Conservation (phyloP, 139 green algal genomes). For the Pseudopediastrum boryanum region DNA sequence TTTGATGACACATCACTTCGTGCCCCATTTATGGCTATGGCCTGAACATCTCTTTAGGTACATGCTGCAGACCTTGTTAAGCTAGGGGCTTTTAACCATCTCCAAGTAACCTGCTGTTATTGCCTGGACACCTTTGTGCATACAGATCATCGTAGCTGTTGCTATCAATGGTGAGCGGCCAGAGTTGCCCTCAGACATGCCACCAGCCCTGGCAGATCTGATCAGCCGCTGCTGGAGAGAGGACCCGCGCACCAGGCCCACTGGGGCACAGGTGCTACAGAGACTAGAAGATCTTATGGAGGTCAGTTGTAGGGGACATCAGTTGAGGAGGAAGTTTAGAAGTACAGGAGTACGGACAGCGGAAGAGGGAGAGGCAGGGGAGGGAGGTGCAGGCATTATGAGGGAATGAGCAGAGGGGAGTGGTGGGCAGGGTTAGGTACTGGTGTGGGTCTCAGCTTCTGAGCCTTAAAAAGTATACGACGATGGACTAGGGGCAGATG, state of each 20-base stretch:
- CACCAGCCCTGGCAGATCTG: conserved; percentile 39
- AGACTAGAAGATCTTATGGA: conserved; percentile 43
- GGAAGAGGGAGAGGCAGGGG: background rate
- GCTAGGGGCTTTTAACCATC: background rate
- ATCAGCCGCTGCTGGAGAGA: conserved; percentile 62
- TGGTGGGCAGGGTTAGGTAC: background rate
- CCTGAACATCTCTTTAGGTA: too few relatives aligned
- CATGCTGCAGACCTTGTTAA: too few relatives aligned
- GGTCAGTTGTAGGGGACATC: conserved; percentile 1
- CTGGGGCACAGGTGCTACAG: conserved; percentile 58
- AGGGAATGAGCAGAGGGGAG: background rate
- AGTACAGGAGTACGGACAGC: background rate
- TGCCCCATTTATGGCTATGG: too few relatives aligned
- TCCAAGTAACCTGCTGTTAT: conserved; percentile 5
- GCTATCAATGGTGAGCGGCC: conserved; percentile 65
- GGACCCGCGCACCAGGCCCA: conserved; percentile 63
- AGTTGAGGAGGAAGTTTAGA: background rate
- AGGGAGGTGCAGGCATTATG: background rate
- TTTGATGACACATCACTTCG: too few relatives aligned
- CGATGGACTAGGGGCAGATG: background rate
- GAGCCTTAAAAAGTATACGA: background rate
- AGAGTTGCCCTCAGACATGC: conserved; percentile 42
- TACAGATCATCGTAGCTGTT: conserved; percentile 67
- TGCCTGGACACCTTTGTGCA: background rate
- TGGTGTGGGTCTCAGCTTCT: background rate